Percentiles rank a stretch among this genome's conserved stretches.
phyloP scores from a whole-genome alignment of 2,329 filamentous ascomycete species.

The Hypoxylon sp. region DNA sequence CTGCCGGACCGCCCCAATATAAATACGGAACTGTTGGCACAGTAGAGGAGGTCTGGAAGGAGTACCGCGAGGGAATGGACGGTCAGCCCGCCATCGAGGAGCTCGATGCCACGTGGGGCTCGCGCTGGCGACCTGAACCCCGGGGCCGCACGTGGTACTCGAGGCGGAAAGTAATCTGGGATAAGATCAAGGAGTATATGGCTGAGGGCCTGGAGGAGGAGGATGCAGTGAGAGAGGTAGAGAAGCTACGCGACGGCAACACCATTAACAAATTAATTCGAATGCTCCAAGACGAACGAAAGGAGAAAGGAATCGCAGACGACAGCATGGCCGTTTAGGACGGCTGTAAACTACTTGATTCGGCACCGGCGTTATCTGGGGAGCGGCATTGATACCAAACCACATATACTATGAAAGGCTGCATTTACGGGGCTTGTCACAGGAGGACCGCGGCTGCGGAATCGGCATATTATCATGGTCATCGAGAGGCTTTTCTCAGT shows the following conservation, averaged over 20 bases:
- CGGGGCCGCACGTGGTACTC: constrained; percentile 56
- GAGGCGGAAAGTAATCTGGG: constrained; percentile 56
- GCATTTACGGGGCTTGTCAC: constrained; percentile 40
- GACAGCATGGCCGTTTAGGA: constrained; percentile 45
- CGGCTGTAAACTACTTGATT: constrained; percentile 28
- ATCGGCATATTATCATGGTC: constrained; percentile 31
- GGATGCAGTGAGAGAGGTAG: constrained; percentile 53
- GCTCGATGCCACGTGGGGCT: constrained; percentile 53
- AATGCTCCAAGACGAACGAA: constrained; percentile 54
- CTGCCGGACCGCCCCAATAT: constrained; percentile 52
- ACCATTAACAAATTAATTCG: constrained; percentile 56
- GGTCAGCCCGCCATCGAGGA: constrained; percentile 55
- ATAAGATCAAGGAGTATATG: constrained; percentile 56
- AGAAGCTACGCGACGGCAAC: constrained; percentile 53
- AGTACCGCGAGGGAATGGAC: constrained; percentile 54
- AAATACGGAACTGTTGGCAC: constrained; percentile 53
- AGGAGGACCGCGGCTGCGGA: constrained; percentile 33
- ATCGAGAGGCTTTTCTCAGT: constrained; percentile 16
- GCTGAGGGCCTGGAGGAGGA: constrained; percentile 54
- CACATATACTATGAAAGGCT: constrained; percentile 44
- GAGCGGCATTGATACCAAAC: constrained; percentile 48
- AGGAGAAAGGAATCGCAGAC: constrained; percentile 51
- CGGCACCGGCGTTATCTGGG: constrained; percentile 43
- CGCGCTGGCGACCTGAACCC: constrained; percentile 55
- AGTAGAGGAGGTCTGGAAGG: constrained; percentile 55